Evolutionary conservation across 139 green algal species (phyloP).

Genomic region (Chlamydomonas sp.): DNA sequence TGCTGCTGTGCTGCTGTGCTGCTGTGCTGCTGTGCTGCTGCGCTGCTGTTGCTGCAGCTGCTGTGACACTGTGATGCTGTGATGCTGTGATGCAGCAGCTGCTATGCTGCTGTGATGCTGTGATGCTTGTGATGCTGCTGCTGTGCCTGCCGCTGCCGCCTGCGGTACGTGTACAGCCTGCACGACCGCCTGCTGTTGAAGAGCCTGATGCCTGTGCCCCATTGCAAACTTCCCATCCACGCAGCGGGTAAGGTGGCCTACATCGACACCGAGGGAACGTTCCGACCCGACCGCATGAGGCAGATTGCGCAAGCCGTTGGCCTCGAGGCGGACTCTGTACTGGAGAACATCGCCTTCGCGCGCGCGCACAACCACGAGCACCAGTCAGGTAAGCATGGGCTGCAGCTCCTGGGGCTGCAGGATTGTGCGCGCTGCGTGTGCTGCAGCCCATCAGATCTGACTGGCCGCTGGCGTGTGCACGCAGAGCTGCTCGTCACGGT

Average conservation of each 20-base stretch:
- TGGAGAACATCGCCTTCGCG: conserved; percentile 72
- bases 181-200: no score
- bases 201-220: no score
- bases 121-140: no score
- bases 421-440: not conserved
- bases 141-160: no score
- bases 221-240: no score
- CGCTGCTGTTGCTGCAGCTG: no score
- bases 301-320: conserved; percentile 77
- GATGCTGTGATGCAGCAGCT: no score
- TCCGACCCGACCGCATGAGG: conserved; percentile 73
- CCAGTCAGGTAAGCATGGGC: conserved; percentile 52
- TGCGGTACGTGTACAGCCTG: no score
- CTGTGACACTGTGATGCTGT: no score
- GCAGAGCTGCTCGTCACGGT: conserved; percentile 55
- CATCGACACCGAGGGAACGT: conserved; percentile 93
- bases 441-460: not conserved
- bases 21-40: no score
- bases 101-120: no score
- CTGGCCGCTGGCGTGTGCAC: not conserved
- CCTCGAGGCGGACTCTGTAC: conserved; percentile 42
- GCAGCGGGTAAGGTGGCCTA: conserved; percentile 43
- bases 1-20: no score
- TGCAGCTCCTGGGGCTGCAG: not conserved
- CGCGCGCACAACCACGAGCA: conserved; percentile 77